phyloP scores from a whole-genome alignment of 1,284 basidiomycete species.

The Microbotryum saponariae region DNA sequence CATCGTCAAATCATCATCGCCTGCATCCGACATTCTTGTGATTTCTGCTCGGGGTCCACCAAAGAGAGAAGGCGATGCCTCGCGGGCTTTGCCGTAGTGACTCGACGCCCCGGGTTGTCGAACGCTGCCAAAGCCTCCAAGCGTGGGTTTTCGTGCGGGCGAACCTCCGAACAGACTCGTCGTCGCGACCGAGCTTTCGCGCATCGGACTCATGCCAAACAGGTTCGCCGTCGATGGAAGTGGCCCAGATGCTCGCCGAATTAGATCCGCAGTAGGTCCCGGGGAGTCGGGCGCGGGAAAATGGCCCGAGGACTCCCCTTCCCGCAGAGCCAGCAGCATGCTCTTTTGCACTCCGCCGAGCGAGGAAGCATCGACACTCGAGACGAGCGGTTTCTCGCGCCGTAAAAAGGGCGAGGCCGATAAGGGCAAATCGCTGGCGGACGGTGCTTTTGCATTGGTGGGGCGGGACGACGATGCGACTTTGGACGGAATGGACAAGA shows the following conservation, averaged over 20 bases:
- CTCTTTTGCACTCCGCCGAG: slow-evolving; percentile 13
- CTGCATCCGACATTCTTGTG: background rate
- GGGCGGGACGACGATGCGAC: slow-evolving; percentile 7
- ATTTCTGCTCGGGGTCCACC: background rate
- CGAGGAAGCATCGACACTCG: background rate
- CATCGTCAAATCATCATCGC: background rate
- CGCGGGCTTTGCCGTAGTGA: background rate
- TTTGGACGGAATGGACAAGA: slow-evolving; percentile 6
- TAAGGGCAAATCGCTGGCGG: slow-evolving; percentile 18
- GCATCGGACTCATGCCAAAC: background rate
- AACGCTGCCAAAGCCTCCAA: slow-evolving; percentile 16
- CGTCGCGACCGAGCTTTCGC: background rate
- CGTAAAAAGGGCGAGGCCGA: slow-evolving; percentile 28
- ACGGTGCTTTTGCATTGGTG: background rate
- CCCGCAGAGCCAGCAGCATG: slow-evolving; percentile 2
- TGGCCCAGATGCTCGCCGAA: background rate
- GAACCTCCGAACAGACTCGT: background rate
- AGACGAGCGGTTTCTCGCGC: slow-evolving; percentile 11
- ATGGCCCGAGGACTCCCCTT: background rate
- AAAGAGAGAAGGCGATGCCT: background rate
- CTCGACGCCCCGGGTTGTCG: background rate
- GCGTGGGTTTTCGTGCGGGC: slow-evolving; percentile 10
- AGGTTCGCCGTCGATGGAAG: background rate
- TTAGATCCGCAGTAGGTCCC: background rate
- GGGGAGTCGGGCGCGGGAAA: background rate